These are phyloP conservation scores for Musa schizocarpa DNA, from an alignment of 176 grass and related monocot genomes.

Conservation along the genomic window DNA sequence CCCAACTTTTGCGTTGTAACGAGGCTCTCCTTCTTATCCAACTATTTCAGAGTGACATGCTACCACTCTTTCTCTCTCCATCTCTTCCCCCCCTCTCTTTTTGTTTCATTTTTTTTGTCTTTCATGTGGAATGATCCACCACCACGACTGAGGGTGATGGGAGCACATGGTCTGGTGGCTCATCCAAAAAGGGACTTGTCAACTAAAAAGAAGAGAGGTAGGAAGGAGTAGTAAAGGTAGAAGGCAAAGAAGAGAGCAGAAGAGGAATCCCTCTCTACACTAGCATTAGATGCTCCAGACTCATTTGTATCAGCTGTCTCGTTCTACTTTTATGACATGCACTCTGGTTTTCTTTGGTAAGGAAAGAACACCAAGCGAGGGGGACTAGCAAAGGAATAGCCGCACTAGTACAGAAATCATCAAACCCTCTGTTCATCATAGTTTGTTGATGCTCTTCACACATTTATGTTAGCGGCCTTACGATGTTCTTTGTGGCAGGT, in stretches of 20 bases:
- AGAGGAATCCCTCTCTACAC: background rate
- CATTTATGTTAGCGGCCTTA: too few relatives aligned
- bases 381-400: too few relatives aligned
- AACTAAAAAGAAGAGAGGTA: slow-evolving; percentile 5
- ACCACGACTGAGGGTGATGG: slow-evolving; percentile 34
- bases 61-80: slow-evolving; percentile 25
- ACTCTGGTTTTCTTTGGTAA: too few relatives aligned
- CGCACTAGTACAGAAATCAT: too few relatives aligned
- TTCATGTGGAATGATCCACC: slow-evolving; percentile 46
- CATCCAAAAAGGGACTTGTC: slow-evolving; percentile 21
- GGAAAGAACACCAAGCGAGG: too few relatives aligned
- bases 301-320: too few relatives aligned
- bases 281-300: too few relatives aligned
- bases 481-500: too few relatives aligned
- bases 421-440: too few relatives aligned
- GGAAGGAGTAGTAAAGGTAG: background rate
- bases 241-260: background rate
- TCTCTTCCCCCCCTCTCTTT: slow-evolving; percentile 29
- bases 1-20: slow-evolving; percentile 31
- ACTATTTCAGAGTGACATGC: slow-evolving; percentile 20
- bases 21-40: slow-evolving; percentile 19
- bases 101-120: slow-evolving; percentile 42
- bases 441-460: too few relatives aligned
- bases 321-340: too few relatives aligned
- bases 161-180: slow-evolving; percentile 37